Conservation (phyloP, 2,329 filamentous ascomycete genomes). For the Aspergillus bombycis region DNA sequence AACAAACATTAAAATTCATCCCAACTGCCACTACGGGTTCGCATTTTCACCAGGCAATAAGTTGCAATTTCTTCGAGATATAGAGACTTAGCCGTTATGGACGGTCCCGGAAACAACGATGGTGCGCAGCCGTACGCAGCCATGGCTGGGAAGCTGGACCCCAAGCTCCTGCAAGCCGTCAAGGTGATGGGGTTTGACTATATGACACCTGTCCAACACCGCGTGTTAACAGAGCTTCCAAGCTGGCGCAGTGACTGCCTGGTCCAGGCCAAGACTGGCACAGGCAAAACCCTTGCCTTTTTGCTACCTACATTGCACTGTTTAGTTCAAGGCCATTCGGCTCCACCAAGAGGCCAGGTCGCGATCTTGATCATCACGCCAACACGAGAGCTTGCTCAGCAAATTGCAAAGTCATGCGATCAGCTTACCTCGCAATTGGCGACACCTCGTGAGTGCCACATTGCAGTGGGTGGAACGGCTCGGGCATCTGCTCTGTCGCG, state of each 20-base stretch:
- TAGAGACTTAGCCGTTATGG: not conserved
- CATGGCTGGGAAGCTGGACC: slow-evolving; percentile 40
- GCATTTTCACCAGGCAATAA: not conserved
- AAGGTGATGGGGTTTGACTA: slow-evolving; percentile 36
- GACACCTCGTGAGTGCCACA: slow-evolving; percentile 46
- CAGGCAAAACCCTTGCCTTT: slow-evolving; percentile 55
- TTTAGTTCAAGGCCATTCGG: slow-evolving; percentile 38
- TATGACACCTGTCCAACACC: slow-evolving; percentile 60
- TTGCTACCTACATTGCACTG: slow-evolving; percentile 52
- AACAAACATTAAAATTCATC: not conserved
- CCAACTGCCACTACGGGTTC: not conserved
- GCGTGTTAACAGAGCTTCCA: slow-evolving; percentile 56
- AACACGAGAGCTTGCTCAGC: slow-evolving; percentile 53
- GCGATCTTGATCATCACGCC: slow-evolving; percentile 53
- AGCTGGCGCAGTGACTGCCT: slow-evolving; percentile 55
- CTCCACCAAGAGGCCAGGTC: slow-evolving; percentile 40
- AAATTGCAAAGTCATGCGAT: slow-evolving; percentile 53
- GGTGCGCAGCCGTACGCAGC: slow-evolving; percentile 31
- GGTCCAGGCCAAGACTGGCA: slow-evolving; percentile 57
- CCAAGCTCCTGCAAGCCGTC: slow-evolving; percentile 36
- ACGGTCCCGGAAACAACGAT: slow-evolving; percentile 16
- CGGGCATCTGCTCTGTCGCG: slow-evolving; percentile 30
- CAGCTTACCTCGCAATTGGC: slow-evolving; percentile 46
- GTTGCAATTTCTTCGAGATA: not conserved
- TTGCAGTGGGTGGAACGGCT: slow-evolving; percentile 47